Conservation (phyloP, 495 filamentous ascomycete genomes). For the Penicillium coffeae region DNA sequence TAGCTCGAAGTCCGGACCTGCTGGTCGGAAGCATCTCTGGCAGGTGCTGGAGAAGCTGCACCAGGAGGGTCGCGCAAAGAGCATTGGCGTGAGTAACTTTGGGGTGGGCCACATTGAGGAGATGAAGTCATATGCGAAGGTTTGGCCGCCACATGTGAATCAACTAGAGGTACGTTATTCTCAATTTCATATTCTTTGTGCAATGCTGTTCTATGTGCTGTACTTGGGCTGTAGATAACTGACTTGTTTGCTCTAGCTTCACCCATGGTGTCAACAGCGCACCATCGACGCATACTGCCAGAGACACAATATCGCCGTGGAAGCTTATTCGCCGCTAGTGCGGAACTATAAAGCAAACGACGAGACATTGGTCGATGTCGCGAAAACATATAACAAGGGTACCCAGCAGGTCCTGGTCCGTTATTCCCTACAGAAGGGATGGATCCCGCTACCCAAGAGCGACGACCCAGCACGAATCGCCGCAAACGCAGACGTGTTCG, state of each 20-base stretch:
- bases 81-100: constrained; percentile 70
- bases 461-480: constrained; percentile 57
- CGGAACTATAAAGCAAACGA: constrained; percentile 59
- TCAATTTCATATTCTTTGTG: background rate
- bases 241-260: constrained; percentile 41
- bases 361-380: constrained; percentile 47
- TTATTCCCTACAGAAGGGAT: constrained; percentile 62
- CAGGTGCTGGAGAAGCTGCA: constrained; percentile 58
- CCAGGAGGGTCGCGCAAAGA: constrained; percentile 54
- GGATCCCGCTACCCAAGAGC: constrained; percentile 73
- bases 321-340: constrained; percentile 66
- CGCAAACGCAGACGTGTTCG: constrained; percentile 62
- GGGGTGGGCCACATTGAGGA: constrained; percentile 59
- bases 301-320: constrained; percentile 54
- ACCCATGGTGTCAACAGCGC: constrained; percentile 65
- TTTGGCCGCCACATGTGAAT: constrained; percentile 65
- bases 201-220: background rate
- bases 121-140: constrained; percentile 56
- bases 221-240: background rate
- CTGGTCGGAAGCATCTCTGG: constrained; percentile 59
- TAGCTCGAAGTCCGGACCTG: constrained; percentile 49
- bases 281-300: constrained; percentile 58
- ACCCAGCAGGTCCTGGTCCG: constrained; percentile 53
- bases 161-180: constrained; percentile 57
- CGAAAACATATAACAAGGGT: constrained; percentile 49